Percentiles rank a stretch among this genome's conserved stretches.
phyloP scores from a whole-genome alignment of 2,329 filamentous ascomycete genomes.

The Myriosclerotinia scirpicola region DNA sequence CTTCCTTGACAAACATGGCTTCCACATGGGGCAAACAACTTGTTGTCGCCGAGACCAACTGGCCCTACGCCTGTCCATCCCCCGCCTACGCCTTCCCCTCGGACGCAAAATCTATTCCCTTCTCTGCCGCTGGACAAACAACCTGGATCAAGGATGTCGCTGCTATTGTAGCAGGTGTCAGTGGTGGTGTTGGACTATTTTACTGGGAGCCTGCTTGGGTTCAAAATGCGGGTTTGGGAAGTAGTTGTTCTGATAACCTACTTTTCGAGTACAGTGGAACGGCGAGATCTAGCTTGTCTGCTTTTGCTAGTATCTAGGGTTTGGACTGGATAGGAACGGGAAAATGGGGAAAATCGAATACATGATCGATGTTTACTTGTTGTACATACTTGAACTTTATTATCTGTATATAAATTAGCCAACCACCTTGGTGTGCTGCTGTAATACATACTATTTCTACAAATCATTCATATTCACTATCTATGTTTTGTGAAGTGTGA shows the following conservation, averaged over 20 bases:
- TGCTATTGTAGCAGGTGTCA: slow-evolving; percentile 52
- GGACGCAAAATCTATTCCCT: slow-evolving; percentile 60
- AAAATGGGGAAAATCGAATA: background rate
- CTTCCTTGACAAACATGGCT: slow-evolving; percentile 58
- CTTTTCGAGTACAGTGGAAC: slow-evolving; percentile 58
- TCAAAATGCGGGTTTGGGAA: slow-evolving; percentile 62
- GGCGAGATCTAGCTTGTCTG: slow-evolving; percentile 56
- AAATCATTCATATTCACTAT: background rate
- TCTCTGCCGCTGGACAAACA: slow-evolving; percentile 61
- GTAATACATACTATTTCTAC: background rate
- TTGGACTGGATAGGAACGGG: no score
- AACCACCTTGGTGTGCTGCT: no score
- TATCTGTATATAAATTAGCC: background rate
- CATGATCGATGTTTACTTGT: background rate
- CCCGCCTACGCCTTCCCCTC: slow-evolving; percentile 59
- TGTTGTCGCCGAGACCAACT: slow-evolving; percentile 69
- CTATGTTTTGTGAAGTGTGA: background rate
- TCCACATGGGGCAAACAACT: slow-evolving; percentile 63
- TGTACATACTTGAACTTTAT: slow-evolving; percentile 1
- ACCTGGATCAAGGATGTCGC: slow-evolving; percentile 62
- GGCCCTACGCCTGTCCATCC: slow-evolving; percentile 63
- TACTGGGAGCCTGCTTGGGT: slow-evolving; percentile 78
- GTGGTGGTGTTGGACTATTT: slow-evolving; percentile 59
- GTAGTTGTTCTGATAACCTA: slow-evolving; percentile 63
- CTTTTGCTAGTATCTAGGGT: slow-evolving; percentile 45